Percentiles rank a stretch among this genome's conserved stretches.
Conservation (phyloP, 2,329 filamentous ascomycete species). For the Trichophyton rubrum region DNA sequence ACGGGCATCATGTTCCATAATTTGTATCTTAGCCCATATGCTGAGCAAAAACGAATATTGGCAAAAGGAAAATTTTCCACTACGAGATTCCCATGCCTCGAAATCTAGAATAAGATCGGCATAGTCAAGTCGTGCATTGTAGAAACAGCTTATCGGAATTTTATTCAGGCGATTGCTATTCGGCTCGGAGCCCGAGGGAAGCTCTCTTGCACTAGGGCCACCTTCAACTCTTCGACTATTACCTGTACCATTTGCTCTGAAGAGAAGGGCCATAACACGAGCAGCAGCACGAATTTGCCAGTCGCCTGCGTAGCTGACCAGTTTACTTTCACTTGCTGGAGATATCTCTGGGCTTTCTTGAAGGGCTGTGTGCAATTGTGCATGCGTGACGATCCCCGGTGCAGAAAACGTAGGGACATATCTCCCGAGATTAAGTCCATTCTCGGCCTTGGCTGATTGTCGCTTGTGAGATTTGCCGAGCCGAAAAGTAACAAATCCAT, state of each 20-base stretch:
- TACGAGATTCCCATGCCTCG: slow-evolving; percentile 69
- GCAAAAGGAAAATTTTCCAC: slow-evolving; percentile 70
- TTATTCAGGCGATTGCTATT: neutral
- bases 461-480: slow-evolving; percentile 59
- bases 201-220: neutral
- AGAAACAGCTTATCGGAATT: slow-evolving; percentile 65
- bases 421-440: slow-evolving; percentile 42
- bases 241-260: slow-evolving; percentile 61
- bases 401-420: slow-evolving; percentile 62
- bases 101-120: slow-evolving; percentile 78
- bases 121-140: slow-evolving; percentile 74
- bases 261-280: slow-evolving; percentile 66
- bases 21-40: slow-evolving; percentile 83
- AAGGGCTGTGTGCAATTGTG: slow-evolving; percentile 67
- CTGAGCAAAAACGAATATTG: slow-evolving; percentile 87
- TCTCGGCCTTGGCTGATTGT: slow-evolving; percentile 46
- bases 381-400: slow-evolving; percentile 50
- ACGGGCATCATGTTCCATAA: slow-evolving; percentile 75
- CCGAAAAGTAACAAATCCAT: slow-evolving; percentile 70
- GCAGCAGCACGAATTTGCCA: slow-evolving; percentile 81
- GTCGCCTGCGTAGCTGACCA: slow-evolving; percentile 60
- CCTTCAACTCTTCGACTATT: slow-evolving; percentile 27
- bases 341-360: slow-evolving; percentile 30
- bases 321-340: slow-evolving; percentile 38
- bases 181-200: neutral